phyloP scores from a whole-genome alignment of 23 red algal species.

The Gracilaria gracilis region DNA sequence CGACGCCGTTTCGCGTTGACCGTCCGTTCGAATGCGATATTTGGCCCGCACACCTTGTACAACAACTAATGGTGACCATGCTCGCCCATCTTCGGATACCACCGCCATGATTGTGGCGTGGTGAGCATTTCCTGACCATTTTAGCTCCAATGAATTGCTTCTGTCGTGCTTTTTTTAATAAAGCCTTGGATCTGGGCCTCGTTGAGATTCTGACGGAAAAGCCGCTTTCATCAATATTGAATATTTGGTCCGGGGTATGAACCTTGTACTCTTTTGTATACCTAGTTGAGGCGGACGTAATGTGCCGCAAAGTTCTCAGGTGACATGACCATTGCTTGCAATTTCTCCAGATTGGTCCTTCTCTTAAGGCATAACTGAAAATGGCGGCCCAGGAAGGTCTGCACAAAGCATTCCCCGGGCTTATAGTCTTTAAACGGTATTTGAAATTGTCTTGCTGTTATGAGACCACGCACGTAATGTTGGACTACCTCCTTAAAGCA shows the following conservation, averaged over 20 bases:
- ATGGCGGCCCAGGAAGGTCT: background rate
- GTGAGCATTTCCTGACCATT: background rate
- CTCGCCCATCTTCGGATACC: background rate
- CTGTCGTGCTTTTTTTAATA: background rate
- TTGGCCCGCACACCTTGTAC: background rate
- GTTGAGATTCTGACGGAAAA: background rate
- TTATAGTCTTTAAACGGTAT: too few species aligned
- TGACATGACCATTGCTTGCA: background rate
- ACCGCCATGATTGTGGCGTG: slow-evolving; percentile 16
- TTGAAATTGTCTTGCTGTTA: too few species aligned
- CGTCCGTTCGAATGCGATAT: background rate
- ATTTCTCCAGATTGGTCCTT: background rate
- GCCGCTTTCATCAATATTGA: background rate
- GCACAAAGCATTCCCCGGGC: background rate
- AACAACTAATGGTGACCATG: background rate
- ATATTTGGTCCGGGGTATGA: background rate
- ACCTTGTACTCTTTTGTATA: background rate
- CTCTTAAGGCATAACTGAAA: background rate
- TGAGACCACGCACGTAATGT: too few species aligned
- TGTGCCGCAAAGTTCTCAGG: background rate
- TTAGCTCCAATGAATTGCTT: background rate
- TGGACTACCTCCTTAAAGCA: too few species aligned
- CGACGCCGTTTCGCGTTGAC: background rate
- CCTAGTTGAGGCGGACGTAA: background rate
- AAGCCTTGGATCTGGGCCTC: background rate